Percentiles rank a stretch among this genome's conserved stretches.
Evolutionary conservation across 805 yeast species (phyloP).

Genomic region (Suhomyces sp.): DNA sequence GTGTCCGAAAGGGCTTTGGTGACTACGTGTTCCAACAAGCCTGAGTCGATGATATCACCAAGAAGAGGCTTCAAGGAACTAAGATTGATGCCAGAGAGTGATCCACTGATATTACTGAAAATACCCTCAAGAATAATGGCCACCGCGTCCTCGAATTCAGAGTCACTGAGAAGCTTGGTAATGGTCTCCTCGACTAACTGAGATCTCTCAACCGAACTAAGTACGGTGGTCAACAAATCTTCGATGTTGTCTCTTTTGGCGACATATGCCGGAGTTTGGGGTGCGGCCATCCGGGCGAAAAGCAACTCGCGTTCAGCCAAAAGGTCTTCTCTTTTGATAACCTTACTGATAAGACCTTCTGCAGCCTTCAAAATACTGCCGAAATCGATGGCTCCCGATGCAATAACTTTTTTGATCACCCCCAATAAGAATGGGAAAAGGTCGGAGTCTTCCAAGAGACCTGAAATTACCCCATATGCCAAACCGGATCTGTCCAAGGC

Average conservation of each 20-base stretch:
- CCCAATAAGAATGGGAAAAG: constrained; percentile 22
- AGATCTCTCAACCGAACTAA: constrained; percentile 24
- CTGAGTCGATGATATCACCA: constrained; percentile 20
- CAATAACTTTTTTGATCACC: constrained; percentile 18
- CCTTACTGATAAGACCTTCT: constrained; percentile 6
- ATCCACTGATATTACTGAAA: constrained; percentile 18
- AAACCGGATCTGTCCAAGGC: constrained; percentile 31
- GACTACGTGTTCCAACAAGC: constrained; percentile 21
- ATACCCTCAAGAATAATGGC: constrained; percentile 22
- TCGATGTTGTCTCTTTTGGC: constrained; percentile 28
- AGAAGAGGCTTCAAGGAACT: constrained; percentile 17
- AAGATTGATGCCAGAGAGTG: constrained; percentile 14
- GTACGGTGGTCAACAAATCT: constrained; percentile 28
- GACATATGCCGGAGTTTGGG: neutral
- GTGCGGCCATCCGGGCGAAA: neutral
- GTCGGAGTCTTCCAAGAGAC: constrained; percentile 18
- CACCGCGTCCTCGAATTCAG: constrained; percentile 22
- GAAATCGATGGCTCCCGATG: constrained; percentile 16
- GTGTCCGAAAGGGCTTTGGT: constrained; percentile 21
- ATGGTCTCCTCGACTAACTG: constrained; percentile 25
- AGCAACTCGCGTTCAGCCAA: constrained; percentile 2
- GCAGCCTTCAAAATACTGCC: constrained; percentile 11
- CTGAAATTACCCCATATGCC: constrained; percentile 24
- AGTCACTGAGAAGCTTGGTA: constrained; percentile 19
- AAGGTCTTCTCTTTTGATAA: constrained; percentile 8